Conservation (phyloP, 257 asterid genomes). For the Penstemon eatonii region DNA sequence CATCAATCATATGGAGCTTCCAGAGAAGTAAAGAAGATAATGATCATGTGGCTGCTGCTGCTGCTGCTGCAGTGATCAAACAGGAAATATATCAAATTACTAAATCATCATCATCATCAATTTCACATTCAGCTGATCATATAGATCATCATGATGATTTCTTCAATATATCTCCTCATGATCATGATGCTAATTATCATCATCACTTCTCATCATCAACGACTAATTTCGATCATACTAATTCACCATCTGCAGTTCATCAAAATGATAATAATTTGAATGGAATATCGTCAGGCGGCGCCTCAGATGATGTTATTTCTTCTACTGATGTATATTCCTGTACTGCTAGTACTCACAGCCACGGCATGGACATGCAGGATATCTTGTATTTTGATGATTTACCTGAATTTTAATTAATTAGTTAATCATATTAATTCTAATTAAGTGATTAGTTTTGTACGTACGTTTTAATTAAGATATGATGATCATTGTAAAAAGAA, state of each 20-base stretch:
- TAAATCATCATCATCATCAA: not conserved
- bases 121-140: not conserved
- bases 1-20: constrained; percentile 45
- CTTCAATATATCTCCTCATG: constrained; percentile 15
- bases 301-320: constrained; percentile 29
- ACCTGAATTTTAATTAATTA: constrained; percentile 6
- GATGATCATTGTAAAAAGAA: no score
- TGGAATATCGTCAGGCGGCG: constrained; percentile 26
- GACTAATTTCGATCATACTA: no score
- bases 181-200: no score
- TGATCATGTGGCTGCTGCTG: not conserved
- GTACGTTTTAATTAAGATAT: not conserved
- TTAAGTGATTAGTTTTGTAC: not conserved
- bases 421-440: no score
- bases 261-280: not conserved
- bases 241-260: constrained; percentile 6
- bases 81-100: constrained; percentile 15
- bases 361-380: constrained; percentile 15
- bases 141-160: not conserved
- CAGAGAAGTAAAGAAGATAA: not conserved
- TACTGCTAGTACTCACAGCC: constrained; percentile 32
- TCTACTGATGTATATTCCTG: constrained; percentile 37
- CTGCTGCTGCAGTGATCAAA: constrained; percentile 6
- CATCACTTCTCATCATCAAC: constrained; percentile 10
- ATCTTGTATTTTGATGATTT: constrained; percentile 26